These are phyloP conservation scores for Mikania micrantha DNA, from an alignment of 129 eudicot species.

Conservation along the genomic window DNA sequence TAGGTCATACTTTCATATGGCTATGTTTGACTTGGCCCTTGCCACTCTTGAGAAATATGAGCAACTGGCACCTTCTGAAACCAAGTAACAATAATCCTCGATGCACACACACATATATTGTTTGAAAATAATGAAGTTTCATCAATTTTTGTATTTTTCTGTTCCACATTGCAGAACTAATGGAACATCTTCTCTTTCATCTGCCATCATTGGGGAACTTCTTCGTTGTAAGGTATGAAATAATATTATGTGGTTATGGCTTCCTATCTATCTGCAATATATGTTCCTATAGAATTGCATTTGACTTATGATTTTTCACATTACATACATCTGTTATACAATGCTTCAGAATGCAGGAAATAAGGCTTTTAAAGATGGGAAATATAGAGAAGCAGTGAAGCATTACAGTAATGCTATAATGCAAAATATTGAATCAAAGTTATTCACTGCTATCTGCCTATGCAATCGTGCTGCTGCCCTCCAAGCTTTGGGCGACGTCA, in stretches of 20 bases:
- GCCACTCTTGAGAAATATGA: constrained; percentile 53
- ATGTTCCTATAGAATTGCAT: not conserved
- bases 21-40: constrained; percentile 75
- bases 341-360: constrained; percentile 66
- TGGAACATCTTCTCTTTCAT: constrained; percentile 38
- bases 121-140: not conserved
- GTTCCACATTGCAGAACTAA: constrained; percentile 20
- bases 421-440: constrained; percentile 55
- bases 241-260: not conserved
- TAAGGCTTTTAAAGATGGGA: constrained; percentile 67
- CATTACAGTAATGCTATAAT: constrained; percentile 69
- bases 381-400: constrained; percentile 66
- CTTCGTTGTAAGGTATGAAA: constrained; percentile 56
- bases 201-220: constrained; percentile 60
- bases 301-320: not conserved
- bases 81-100: constrained; percentile 33
- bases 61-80: constrained; percentile 24
- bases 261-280: not conserved
- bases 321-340: not conserved
- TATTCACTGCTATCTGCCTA: constrained; percentile 81
- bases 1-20: constrained; percentile 57
- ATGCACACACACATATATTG: not conserved
- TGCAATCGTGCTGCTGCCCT: constrained; percentile 97
- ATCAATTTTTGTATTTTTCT: not conserved
- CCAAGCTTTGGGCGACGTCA: constrained; percentile 71